Conservation (phyloP, 345 rosid genomes). For the Arabis hirsuta region DNA sequence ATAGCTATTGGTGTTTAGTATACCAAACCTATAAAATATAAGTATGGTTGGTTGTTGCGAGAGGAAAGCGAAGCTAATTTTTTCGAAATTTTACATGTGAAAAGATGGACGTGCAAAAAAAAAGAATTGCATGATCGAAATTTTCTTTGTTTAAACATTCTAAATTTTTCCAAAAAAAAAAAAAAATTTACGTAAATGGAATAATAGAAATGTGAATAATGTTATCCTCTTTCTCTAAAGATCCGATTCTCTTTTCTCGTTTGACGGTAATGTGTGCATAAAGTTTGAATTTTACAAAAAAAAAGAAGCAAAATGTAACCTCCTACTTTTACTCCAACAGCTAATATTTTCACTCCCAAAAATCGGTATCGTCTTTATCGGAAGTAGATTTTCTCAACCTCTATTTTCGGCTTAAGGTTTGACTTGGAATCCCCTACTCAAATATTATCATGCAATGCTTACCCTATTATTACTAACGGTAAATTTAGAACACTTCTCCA, state of each 20-base stretch:
- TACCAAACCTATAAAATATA: background rate
- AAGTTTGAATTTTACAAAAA: background rate
- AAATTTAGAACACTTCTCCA: background rate
- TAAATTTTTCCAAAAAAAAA: too few relatives aligned
- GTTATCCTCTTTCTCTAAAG: background rate
- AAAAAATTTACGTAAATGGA: background rate
- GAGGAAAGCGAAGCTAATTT: background rate
- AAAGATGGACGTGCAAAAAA: background rate
- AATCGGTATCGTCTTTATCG: background rate
- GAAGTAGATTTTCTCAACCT: background rate
- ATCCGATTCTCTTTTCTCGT: background rate
- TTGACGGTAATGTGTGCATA: background rate
- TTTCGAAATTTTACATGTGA: background rate
- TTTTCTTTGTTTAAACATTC: too few relatives aligned
- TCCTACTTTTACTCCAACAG: background rate
- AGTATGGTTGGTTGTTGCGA: background rate
- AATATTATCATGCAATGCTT: background rate
- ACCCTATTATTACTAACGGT: background rate
- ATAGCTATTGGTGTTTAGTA: constrained; percentile 3
- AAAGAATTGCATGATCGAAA: too few relatives aligned
- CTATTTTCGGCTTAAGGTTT: constrained; percentile 13
- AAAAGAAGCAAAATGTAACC: background rate
- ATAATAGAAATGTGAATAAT: background rate
- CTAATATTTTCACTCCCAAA: background rate
- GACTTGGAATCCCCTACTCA: background rate